Conservation (phyloP, 179 eudicot genomes). For the Sideroxylon spinosum region DNA sequence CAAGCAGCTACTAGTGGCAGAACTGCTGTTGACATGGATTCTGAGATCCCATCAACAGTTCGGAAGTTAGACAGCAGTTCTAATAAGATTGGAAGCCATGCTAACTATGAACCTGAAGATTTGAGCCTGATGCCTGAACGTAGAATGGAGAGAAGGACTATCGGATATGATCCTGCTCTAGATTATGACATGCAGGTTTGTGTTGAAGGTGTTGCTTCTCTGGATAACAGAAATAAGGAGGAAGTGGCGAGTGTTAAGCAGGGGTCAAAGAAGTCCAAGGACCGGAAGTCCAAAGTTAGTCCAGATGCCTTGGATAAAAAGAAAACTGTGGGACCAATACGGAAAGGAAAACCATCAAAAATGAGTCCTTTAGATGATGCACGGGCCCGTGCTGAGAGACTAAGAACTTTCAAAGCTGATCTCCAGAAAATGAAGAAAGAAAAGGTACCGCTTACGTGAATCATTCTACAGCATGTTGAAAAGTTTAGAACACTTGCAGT, state of each 20-base stretch:
- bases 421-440: slow-evolving; percentile 86
- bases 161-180: slow-evolving; percentile 55
- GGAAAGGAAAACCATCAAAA: slow-evolving; percentile 64
- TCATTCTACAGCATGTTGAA: neutral
- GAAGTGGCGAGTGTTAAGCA: slow-evolving; percentile 37
- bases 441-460: slow-evolving; percentile 43
- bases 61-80: slow-evolving; percentile 34
- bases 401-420: slow-evolving; percentile 90
- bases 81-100: slow-evolving; percentile 23
- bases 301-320: slow-evolving; percentile 38
- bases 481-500: neutral
- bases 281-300: slow-evolving; percentile 40
- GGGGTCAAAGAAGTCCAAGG: slow-evolving; percentile 48
- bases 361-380: slow-evolving; percentile 78
- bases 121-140: slow-evolving; percentile 79
- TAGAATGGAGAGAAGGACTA: slow-evolving; percentile 33
- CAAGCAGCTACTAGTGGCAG: slow-evolving; percentile 46
- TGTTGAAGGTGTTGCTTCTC: slow-evolving; percentile 27
- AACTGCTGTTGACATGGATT: slow-evolving; percentile 49
- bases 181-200: slow-evolving; percentile 68
- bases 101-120: slow-evolving; percentile 64
- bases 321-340: slow-evolving; percentile 40
- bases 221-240: slow-evolving; percentile 32
- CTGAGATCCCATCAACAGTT: slow-evolving; percentile 46
- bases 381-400: slow-evolving; percentile 86